phyloP scores from a whole-genome alignment of 352 stramenopile genomes.

The Pythium apleroticum region DNA sequence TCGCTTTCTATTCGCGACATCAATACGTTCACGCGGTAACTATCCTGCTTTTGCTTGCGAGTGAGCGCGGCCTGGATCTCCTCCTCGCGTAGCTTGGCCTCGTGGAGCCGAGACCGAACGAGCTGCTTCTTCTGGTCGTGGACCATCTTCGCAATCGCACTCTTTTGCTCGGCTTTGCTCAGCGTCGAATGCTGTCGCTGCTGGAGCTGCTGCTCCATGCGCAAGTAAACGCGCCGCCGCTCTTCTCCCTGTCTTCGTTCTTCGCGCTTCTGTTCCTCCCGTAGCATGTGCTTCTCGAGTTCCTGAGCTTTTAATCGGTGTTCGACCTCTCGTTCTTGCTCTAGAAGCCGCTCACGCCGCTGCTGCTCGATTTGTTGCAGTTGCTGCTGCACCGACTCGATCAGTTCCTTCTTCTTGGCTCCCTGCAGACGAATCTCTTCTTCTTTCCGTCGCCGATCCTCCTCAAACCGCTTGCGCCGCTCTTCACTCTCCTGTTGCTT shows the following conservation, averaged over 20 bases:
- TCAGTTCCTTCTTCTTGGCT: constrained; percentile 58
- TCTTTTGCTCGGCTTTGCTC: constrained; percentile 58
- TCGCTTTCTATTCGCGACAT: constrained; percentile 66
- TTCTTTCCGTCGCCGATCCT: constrained; percentile 37
- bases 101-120: constrained; percentile 49
- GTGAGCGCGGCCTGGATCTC: constrained; percentile 64
- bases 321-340: constrained; percentile 51
- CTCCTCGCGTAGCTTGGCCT: constrained; percentile 78
- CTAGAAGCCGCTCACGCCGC: constrained; percentile 42
- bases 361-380: constrained; percentile 54
- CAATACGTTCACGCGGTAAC: constrained; percentile 56
- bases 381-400: constrained; percentile 61
- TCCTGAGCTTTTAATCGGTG: constrained; percentile 43
- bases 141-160: constrained; percentile 41
- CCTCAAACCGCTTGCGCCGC: constrained; percentile 34
- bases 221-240: constrained; percentile 47
- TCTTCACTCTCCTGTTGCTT: constrained; percentile 69
- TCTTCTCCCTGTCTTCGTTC: constrained; percentile 55
- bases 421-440: constrained; percentile 46
- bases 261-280: constrained; percentile 49
- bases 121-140: constrained; percentile 54
- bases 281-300: constrained; percentile 47
- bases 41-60: constrained; percentile 63
- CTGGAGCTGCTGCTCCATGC: constrained; percentile 58
- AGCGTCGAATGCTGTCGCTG: constrained; percentile 44